A percentile compares a stretch with the other conserved stretches of the same genome.
Evolutionary conservation across 2,329 filamentous ascomycete species (phyloP).

Genomic region (Myriosclerotinia duriaeana): DNA sequence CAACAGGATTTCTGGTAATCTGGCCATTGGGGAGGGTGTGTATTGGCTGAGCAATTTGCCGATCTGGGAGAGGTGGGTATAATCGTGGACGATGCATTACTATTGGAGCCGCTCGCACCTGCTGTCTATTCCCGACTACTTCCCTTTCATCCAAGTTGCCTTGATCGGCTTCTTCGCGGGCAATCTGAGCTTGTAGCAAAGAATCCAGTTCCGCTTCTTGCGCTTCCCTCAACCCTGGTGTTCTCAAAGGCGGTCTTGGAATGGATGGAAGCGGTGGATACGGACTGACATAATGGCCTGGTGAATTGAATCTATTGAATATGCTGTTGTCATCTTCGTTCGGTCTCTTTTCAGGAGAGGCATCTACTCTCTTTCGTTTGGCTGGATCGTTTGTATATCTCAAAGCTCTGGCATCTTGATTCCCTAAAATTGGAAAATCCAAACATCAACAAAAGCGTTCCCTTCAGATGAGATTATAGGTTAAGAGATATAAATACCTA

Average conservation of each 20-base stretch:
- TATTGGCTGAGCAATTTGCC: background rate
- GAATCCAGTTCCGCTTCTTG: conserved; percentile 28
- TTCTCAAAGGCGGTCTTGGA: conserved; percentile 18
- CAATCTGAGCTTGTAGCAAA: conserved; percentile 31
- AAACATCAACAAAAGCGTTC: background rate
- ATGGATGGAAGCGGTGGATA: conserved; percentile 23
- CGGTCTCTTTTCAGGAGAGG: background rate
- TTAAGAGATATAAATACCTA: conserved; percentile 25
- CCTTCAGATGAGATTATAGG: background rate
- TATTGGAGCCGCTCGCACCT: background rate
- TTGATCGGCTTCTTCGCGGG: conserved; percentile 26
- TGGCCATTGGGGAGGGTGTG: conserved; percentile 5
- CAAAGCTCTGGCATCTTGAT: conserved; percentile 31
- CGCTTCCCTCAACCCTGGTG: conserved; percentile 5
- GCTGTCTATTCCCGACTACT: conserved; percentile 4
- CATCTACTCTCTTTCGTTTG: conserved; percentile 23
- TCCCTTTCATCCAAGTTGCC: conserved; percentile 18
- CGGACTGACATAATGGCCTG: conserved; percentile 25
- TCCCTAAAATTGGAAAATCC: conserved; percentile 24
- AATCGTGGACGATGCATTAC: conserved; percentile 17
- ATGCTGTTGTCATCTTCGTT: background rate
- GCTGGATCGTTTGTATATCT: conserved; percentile 25
- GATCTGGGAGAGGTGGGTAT: conserved; percentile 3
- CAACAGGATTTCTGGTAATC: background rate
- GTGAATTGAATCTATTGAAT: conserved; percentile 17